Conservation (phyloP, 371 early-diverging fungal species). For the Mortierella sp. region DNA sequence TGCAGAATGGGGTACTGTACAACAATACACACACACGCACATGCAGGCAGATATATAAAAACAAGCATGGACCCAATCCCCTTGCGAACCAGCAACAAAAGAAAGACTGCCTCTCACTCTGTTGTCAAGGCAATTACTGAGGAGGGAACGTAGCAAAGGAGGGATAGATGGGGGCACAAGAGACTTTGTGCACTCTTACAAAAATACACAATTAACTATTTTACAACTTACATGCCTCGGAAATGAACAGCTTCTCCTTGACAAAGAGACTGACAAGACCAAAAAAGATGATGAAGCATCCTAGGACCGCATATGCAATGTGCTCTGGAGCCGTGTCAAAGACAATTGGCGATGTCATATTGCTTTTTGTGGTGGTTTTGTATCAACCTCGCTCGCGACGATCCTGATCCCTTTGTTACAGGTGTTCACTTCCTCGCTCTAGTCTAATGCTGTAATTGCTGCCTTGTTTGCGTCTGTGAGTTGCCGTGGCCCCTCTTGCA, state of each 20-base stretch:
- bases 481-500: background rate
- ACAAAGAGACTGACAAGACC: conserved; percentile 93
- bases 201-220: background rate
- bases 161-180: background rate
- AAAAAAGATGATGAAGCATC: conserved; percentile 89
- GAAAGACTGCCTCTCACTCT: background rate
- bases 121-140: background rate
- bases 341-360: conserved; percentile 13
- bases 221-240: conserved; percentile 87
- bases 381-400: background rate
- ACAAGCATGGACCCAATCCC: background rate
- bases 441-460: background rate
- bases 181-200: background rate
- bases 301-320: conserved; percentile 66
- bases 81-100: background rate
- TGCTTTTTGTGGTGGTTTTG: background rate
- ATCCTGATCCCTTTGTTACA: background rate
- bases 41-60: background rate
- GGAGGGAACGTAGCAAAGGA: background rate
- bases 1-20: background rate
- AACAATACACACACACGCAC: background rate
- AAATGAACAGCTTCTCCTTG: conserved; percentile 92
- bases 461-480: background rate
- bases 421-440: background rate
- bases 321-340: conserved; percentile 49